A percentile compares a stretch with the other conserved stretches of the same genome.
phyloP scores from a whole-genome alignment of 345 rosid species.

The Sisymbrium irio region DNA sequence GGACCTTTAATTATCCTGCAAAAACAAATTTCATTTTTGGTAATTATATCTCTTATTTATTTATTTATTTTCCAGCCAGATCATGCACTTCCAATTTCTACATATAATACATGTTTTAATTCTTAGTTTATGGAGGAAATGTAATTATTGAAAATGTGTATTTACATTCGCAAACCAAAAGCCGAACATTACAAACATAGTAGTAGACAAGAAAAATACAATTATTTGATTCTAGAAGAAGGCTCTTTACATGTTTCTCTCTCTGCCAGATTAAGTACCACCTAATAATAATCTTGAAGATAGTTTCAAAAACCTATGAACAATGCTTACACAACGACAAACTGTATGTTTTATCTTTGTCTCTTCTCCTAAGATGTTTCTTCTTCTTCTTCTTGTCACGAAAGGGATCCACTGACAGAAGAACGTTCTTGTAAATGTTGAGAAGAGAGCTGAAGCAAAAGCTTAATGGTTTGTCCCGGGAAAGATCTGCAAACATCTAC shows the following conservation, averaged over 20 bases:
- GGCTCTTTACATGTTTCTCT: constrained; percentile 20
- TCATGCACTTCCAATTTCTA: background rate
- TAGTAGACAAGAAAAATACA: constrained; percentile 3
- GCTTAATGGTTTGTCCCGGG: constrained; percentile 54
- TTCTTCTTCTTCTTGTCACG: constrained; percentile 26
- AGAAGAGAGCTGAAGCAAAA: constrained; percentile 65
- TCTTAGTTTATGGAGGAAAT: background rate
- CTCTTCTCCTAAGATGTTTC: background rate
- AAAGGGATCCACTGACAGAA: constrained; percentile 35
- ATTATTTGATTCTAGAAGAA: background rate
- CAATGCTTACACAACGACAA: constrained; percentile 42
- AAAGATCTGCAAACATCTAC: constrained; percentile 58
- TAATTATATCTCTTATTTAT: background rate
- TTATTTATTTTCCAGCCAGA: too few species aligned
- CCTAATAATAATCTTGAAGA: constrained; percentile 12
- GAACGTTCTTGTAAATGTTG: constrained; percentile 42
- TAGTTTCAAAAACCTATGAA: constrained; percentile 14
- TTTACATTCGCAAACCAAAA: constrained; percentile 19
- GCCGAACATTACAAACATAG: background rate
- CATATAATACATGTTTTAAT: background rate
- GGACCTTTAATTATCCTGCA: background rate
- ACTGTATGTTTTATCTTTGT: constrained; percentile 22
- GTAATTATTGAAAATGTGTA: background rate
- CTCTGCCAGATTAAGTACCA: background rate
- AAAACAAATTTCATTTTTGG: background rate